These are phyloP conservation scores for Boletus vermiculosoides DNA, from an alignment of 768 basidiomycete genomes.

Conservation along the genomic window DNA sequence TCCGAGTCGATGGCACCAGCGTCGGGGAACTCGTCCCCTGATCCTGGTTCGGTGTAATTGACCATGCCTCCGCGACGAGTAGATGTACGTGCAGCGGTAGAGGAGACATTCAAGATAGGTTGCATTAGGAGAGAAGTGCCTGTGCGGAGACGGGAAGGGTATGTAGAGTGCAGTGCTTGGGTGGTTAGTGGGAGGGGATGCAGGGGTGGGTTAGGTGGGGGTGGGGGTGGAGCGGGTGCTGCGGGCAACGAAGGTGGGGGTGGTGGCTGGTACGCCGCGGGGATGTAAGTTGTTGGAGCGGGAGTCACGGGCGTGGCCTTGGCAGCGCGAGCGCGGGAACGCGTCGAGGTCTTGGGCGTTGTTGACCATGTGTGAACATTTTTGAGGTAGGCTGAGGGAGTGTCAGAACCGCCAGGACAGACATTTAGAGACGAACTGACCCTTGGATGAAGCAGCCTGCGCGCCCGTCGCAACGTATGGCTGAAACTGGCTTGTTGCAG, in stretches of 20 bases:
- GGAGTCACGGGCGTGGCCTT: conserved; percentile 42
- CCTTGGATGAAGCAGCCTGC: conserved; percentile 30
- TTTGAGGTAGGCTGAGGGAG: conserved; percentile 54
- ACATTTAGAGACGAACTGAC: conserved; percentile 8
- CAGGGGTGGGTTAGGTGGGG: conserved; percentile 48
- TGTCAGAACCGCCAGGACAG: conserved; percentile 16
- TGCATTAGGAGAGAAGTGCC: conserved; percentile 90
- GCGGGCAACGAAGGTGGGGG: conserved; percentile 32
- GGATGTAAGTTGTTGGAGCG: conserved; percentile 34
- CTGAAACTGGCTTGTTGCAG: conserved; percentile 38
- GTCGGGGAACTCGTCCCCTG: conserved; percentile 78
- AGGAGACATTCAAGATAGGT: conserved; percentile 57
- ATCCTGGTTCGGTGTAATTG: conserved; percentile 86
- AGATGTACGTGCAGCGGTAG: conserved; percentile 44
- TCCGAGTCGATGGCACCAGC: conserved; percentile 82
- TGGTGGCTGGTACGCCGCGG: conserved; percentile 39
- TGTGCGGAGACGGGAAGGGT: conserved; percentile 86
- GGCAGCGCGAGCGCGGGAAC: conserved; percentile 37
- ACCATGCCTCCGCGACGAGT: conserved; percentile 67
- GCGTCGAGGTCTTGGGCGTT: conserved; percentile 40
- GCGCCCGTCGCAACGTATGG: conserved; percentile 33
- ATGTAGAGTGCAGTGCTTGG: conserved; percentile 80
- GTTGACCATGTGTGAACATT: conserved; percentile 71
- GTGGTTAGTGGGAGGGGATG: conserved; percentile 56
- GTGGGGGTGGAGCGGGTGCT: conserved; percentile 28